Base-by-base conservation (phyloP, 2,329 filamentous ascomycete species). In the Ceratocystis diversiconidia region DNA sequence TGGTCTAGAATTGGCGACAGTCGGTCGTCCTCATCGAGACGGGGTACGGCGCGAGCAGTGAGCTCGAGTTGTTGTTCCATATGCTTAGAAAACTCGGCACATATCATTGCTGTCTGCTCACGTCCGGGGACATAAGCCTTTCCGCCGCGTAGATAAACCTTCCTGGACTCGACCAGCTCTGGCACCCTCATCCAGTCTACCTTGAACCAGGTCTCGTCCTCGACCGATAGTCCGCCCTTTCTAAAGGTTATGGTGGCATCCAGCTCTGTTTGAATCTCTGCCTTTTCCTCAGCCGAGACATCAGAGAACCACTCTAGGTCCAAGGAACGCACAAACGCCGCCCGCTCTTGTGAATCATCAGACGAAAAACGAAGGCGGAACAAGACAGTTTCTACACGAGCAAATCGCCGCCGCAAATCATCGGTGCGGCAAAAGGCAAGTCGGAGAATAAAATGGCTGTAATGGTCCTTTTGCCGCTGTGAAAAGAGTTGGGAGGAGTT, bases 121-220 rank as follows among this genome's bases (percentile, higher is more conserved):
- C 86, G 82, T 12, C 87, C 85, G 0, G 94, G 92, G 1, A 99
- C 92, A 72, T 91, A 99, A 0, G 94, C 94, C 74, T 90, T 94
- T 2, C 94, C 94, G 32, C 77, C 85, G 70, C 82, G 87, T 69
- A 97, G 69, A 65, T 94, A 85, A 1, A 95, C 89, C 63, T 83
- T 82, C 62, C 92, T 81, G 61, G 82, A 77, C 75, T 96, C 92
- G 0, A 99, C 86, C 46, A 99, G 77, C 68, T 97, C 92, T 0
- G 92, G 90, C 0, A 99, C 94, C 43, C 86, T 84, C 73, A 91
- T 88, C 91, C 92, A 99, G 72, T 96, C 90, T 0, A 97, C 90
- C 77, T 96, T 97, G 80, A 95, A 95, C 87, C 90, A 99, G 30
- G 79, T 85, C 71, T 94, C 90, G 52, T 96, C 90, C 17, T 96